Percentiles rank a stretch among this genome's conserved stretches.
phyloP scores from a whole-genome alignment of 164 flowering plant species.

The Piper longum region DNA sequence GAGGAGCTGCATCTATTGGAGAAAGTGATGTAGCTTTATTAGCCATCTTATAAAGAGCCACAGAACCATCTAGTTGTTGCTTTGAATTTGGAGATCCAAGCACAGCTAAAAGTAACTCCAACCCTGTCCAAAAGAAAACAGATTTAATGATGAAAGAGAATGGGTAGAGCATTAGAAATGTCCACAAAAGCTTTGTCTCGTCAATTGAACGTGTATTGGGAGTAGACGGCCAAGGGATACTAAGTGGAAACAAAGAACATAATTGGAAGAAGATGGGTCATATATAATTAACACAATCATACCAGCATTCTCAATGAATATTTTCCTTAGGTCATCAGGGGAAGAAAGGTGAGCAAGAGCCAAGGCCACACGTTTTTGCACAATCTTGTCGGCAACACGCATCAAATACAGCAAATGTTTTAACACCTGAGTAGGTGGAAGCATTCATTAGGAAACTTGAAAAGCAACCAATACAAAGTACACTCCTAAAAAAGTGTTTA shows the following conservation, averaged over 20 bases:
- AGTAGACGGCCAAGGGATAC: background rate
- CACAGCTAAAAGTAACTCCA: conserved; percentile 77
- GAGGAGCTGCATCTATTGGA: conserved; percentile 92
- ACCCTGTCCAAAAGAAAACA: conserved; percentile 28
- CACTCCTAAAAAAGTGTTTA: background rate
- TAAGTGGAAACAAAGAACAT: background rate
- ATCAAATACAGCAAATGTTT: conserved; percentile 69
- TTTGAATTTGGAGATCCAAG: conserved; percentile 48
- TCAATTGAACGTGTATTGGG: too few species aligned
- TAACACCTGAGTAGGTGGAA: conserved; percentile 38
- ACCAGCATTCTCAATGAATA: conserved; percentile 84
- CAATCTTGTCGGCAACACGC: conserved; percentile 57
- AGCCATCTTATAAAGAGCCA: conserved; percentile 68
- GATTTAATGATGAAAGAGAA: too few species aligned
- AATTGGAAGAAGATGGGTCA: background rate
- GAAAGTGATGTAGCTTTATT: conserved; percentile 68
- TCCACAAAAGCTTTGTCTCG: too few species aligned
- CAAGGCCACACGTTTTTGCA: conserved; percentile 79
- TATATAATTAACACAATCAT: conserved; percentile 3
- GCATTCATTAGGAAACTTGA: background rate
- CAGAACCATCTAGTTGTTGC: conserved; percentile 82
- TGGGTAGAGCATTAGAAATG: too few species aligned
- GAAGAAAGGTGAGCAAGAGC: conserved; percentile 97
- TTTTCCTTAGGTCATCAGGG: conserved; percentile 65
- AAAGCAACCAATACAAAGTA: background rate